Conservation (phyloP, 306 rosid species). For the Sesbania bispinosa region DNA sequence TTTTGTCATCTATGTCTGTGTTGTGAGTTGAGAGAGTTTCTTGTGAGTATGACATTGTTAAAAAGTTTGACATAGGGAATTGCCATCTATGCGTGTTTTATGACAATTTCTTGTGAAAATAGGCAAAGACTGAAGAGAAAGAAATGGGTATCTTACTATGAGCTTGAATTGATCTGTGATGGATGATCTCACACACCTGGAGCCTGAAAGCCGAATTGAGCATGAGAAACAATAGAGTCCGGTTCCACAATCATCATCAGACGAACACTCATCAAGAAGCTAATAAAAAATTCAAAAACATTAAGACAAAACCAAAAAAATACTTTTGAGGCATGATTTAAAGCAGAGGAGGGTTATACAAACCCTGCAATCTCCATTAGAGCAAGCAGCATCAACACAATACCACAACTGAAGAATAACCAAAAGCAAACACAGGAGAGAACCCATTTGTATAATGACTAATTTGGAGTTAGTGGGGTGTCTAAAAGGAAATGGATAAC, state of each 20-base stretch:
- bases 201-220: slow-evolving; percentile 37
- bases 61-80: too few species aligned
- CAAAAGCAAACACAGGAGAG: slow-evolving; percentile 5
- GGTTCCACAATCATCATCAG: slow-evolving; percentile 54
- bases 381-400: slow-evolving; percentile 39
- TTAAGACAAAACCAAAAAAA: background rate
- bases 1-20: too few species aligned
- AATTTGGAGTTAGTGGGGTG: background rate
- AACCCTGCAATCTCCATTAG: slow-evolving; percentile 60
- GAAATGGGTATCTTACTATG: slow-evolving; percentile 36
- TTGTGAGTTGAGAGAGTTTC: too few species aligned
- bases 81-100: background rate
- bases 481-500: background rate
- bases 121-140: background rate
- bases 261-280: slow-evolving; percentile 57
- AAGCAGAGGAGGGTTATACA: background rate
- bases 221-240: slow-evolving; percentile 62
- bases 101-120: background rate
- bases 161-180: slow-evolving; percentile 67
- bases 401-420: slow-evolving; percentile 18
- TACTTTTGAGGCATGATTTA: background rate
- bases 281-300: slow-evolving; percentile 12
- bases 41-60: too few species aligned
- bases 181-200: slow-evolving; percentile 65
- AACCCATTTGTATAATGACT: slow-evolving; percentile 8